Evolutionary conservation across 2,329 filamentous ascomycete species (phyloP).

Genomic region (Ceratocystis cacaofunesta): DNA sequence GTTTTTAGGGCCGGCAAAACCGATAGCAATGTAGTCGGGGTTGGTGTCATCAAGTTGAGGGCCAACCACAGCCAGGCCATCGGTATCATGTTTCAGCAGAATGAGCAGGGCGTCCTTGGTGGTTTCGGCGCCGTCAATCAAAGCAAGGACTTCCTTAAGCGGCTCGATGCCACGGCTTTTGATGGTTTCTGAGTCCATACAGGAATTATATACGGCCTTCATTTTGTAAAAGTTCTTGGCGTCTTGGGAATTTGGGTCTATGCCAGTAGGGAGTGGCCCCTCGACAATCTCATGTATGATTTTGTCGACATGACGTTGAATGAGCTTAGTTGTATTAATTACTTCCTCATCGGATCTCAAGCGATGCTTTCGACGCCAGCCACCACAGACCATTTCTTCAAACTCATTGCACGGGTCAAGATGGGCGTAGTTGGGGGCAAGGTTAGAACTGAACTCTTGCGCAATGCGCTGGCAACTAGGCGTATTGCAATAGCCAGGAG

Average conservation of each 20-base stretch:
- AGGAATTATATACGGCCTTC: conserved; percentile 48
- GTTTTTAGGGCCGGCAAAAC: conserved; percentile 30
- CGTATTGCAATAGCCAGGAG: conserved; percentile 19
- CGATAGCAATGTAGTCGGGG: conserved; percentile 26
- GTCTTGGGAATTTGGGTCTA: conserved; percentile 28
- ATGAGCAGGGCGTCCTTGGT: conserved; percentile 31
- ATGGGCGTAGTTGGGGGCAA: conserved; percentile 35
- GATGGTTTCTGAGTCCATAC: conserved; percentile 46
- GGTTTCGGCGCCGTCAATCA: conserved; percentile 27
- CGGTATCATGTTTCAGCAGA: conserved; percentile 33
- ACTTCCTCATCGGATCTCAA: conserved; percentile 48
- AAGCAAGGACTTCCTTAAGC: conserved; percentile 39
- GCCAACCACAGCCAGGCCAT: conserved; percentile 26
- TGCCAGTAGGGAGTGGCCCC: conserved; percentile 34
- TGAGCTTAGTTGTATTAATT: conserved; percentile 44
- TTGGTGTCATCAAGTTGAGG: conserved; percentile 32
- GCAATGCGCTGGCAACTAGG: conserved; percentile 23
- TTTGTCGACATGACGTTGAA: conserved; percentile 44
- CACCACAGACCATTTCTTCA: conserved; percentile 51
- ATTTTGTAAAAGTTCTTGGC: conserved; percentile 52
- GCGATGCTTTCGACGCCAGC: conserved; percentile 49
- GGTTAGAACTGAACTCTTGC: conserved; percentile 22
- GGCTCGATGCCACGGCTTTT: conserved; percentile 40
- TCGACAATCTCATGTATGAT: conserved; percentile 49
- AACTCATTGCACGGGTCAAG: conserved; percentile 58